Evolutionary conservation across 2,329 filamentous ascomycete genomes (phyloP).

Genomic region (Colletotrichum cereale): DNA sequence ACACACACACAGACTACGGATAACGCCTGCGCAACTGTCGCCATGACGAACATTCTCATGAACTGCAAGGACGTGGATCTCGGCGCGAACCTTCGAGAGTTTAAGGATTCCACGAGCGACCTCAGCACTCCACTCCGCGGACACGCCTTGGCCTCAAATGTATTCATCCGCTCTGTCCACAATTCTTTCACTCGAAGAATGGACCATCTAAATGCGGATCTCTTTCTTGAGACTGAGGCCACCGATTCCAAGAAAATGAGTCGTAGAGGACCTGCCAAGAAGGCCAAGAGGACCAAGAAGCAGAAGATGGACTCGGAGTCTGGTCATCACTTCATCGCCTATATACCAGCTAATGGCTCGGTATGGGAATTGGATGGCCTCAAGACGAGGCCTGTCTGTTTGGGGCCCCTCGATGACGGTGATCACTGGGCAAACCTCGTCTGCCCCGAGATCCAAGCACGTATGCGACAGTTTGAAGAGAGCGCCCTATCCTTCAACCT

Average conservation of each 20-base stretch:
- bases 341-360: slow-evolving; percentile 78
- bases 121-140: slow-evolving; percentile 82
- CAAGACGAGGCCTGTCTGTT: slow-evolving; percentile 74
- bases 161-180: slow-evolving; percentile 83
- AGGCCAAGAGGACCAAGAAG: slow-evolving; percentile 53
- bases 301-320: slow-evolving; percentile 66
- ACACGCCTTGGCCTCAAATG: slow-evolving; percentile 78
- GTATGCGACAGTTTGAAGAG: slow-evolving; percentile 76
- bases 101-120: slow-evolving; percentile 78
- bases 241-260: slow-evolving; percentile 53
- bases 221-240: slow-evolving; percentile 71
- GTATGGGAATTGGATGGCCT: slow-evolving; percentile 94
- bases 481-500: slow-evolving; percentile 81
- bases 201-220: slow-evolving; percentile 80
- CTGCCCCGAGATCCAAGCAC: slow-evolving; percentile 71
- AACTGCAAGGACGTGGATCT: slow-evolving; percentile 78
- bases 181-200: slow-evolving; percentile 88
- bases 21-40: slow-evolving; percentile 93
- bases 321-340: slow-evolving; percentile 90
- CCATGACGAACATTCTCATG: slow-evolving; percentile 93
- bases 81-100: slow-evolving; percentile 76
- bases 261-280: slow-evolving; percentile 53
- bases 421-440: slow-evolving; percentile 76
- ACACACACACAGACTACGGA: slow-evolving; percentile 70
- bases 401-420: slow-evolving; percentile 60